Percentiles rank a stretch among this genome's conserved stretches.
These are phyloP conservation scores for Lentinus polychrous DNA, from an alignment of 1,284 basidiomycete genomes.

Conservation along the genomic window DNA sequence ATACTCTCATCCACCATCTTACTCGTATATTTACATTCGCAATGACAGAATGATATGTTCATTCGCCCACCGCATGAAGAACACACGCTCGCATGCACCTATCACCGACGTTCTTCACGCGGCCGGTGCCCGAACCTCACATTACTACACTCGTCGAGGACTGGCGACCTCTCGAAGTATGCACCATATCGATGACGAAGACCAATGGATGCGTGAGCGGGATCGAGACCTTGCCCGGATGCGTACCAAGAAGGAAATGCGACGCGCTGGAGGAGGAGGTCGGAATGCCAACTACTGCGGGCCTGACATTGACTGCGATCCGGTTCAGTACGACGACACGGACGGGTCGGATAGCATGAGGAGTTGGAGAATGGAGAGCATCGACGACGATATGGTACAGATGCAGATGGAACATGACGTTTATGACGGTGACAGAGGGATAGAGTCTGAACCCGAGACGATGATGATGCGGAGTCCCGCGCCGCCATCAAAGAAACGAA, in stretches of 20 bases:
- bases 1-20: constrained; percentile 10
- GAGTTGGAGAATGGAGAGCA: background rate
- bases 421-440: background rate
- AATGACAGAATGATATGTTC: constrained; percentile 45
- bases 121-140: constrained; percentile 35
- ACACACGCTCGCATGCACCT: constrained; percentile 61
- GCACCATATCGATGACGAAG: constrained; percentile 16
- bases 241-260: constrained; percentile 19
- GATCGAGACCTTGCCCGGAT: constrained; percentile 19
- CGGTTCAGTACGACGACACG: background rate
- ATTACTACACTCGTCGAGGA: background rate
- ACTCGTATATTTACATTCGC: background rate
- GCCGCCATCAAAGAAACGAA: no score
- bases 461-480: no score
- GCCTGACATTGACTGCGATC: background rate
- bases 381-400: background rate
- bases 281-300: background rate
- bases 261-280: constrained; percentile 9
- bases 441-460: no score
- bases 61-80: constrained; percentile 72
- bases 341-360: background rate
- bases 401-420: background rate
- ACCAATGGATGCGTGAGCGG: constrained; percentile 21
- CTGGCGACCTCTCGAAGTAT: constrained; percentile 1
- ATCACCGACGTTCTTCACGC: constrained; percentile 59